Conservation (phyloP, 148 eudicot genomes). For the Cornus controversa region DNA sequence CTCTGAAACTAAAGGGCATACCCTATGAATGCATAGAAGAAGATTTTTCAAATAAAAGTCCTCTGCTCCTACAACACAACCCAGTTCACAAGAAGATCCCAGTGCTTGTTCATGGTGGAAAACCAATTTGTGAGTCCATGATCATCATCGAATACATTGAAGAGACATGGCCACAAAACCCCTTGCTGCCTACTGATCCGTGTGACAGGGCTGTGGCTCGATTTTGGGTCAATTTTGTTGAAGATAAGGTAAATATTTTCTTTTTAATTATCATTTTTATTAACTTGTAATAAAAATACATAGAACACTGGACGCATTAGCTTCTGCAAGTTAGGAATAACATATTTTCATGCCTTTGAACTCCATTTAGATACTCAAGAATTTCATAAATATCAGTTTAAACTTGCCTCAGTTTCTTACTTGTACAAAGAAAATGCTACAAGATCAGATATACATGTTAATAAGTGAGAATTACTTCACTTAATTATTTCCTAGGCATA, state of each 20-base stretch:
- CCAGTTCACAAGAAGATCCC: constrained; percentile 16
- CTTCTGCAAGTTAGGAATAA: too few species aligned
- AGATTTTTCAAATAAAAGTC: constrained; percentile 5
- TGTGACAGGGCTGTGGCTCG: constrained; percentile 16
- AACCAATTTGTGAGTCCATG: constrained; percentile 5
- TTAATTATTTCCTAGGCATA: too few species aligned
- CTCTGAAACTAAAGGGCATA: constrained; percentile 10
- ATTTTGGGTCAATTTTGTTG: constrained; percentile 31
- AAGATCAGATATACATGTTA: too few species aligned
- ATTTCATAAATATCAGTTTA: too few species aligned
- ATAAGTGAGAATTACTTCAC: too few species aligned
- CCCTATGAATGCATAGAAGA: constrained; percentile 9
- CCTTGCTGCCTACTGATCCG: constrained; percentile 28
- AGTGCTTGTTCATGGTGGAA: constrained; percentile 17
- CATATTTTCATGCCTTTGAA: too few species aligned
- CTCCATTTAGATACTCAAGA: too few species aligned
- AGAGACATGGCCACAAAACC: constrained; percentile 25
- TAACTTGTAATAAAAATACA: too few species aligned
- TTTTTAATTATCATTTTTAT: too few species aligned
- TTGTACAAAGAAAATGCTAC: too few species aligned
- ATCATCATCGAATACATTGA: constrained; percentile 14
- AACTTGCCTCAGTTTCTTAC: too few species aligned
- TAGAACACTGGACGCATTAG: too few species aligned
- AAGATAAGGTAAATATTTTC: constrained; percentile 17
- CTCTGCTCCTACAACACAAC: constrained; percentile 8